A percentile compares a stretch with the other conserved stretches of the same genome.
Conservation (phyloP, 345 rosid species). For the Bretschneidera sinensis region DNA sequence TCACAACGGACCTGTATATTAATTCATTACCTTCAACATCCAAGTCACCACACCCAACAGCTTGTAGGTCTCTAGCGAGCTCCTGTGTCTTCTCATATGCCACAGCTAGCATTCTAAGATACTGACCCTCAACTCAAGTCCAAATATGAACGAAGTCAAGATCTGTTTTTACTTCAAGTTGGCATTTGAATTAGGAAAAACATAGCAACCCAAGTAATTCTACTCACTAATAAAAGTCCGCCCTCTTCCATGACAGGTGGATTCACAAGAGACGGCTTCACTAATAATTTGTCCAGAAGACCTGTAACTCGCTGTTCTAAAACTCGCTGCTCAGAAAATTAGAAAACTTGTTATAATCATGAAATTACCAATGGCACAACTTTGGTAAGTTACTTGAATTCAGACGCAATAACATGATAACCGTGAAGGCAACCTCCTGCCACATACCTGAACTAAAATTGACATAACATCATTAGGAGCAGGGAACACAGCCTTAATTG, state of each 20-base stretch:
- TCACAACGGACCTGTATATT: conserved; percentile 4
- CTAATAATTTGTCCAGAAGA: conserved; percentile 77
- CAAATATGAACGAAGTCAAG: conserved; percentile 24
- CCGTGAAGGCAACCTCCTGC: not conserved
- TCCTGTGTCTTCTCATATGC: conserved; percentile 97
- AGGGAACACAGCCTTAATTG: conserved; percentile 94
- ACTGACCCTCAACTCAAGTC: conserved; percentile 67
- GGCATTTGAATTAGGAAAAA: not conserved
- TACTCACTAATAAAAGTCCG: conserved; percentile 45
- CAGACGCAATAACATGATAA: conserved; percentile 10
- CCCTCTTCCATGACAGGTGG: conserved; percentile 83
- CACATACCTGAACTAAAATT: conserved; percentile 87
- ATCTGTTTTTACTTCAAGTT: conserved; percentile 11
- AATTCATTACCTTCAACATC: conserved; percentile 77
- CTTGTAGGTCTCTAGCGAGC: conserved; percentile 87
- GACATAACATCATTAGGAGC: conserved; percentile 99
- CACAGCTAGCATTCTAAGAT: conserved; percentile 95
- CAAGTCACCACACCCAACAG: conserved; percentile 97
- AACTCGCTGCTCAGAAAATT: conserved; percentile 61
- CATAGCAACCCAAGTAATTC: conserved; percentile 4
- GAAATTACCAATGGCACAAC: not conserved
- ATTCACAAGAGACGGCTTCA: conserved; percentile 89
- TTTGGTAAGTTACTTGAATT: not conserved
- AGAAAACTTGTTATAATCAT: conserved; percentile 6
- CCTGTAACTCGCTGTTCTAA: conserved; percentile 97